A percentile compares a stretch with the other conserved stretches of the same genome.
These are phyloP conservation scores for Colletotrichum aenigma DNA, from an alignment of 2,329 filamentous ascomycete species.

Conservation along the genomic window DNA sequence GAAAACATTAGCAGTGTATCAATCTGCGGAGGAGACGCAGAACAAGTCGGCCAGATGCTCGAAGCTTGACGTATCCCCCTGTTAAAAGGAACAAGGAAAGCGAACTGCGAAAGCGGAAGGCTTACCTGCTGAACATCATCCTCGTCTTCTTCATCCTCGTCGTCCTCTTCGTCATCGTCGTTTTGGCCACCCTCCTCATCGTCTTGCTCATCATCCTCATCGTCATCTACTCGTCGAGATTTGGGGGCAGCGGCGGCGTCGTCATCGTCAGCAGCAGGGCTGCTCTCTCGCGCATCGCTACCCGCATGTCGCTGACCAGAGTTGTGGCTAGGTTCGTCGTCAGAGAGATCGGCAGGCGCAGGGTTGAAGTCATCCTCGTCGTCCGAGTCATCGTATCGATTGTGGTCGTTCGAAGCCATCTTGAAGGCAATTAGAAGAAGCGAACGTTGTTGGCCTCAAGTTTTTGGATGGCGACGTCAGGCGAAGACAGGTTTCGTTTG, in stretches of 20 bases:
- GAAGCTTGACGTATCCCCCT: not conserved
- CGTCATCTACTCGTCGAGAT: conserved; percentile 28
- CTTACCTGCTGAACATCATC: conserved; percentile 71
- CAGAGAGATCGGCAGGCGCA: conserved; percentile 73
- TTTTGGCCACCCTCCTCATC: conserved; percentile 40
- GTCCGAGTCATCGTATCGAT: conserved; percentile 66
- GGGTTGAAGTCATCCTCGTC: conserved; percentile 93
- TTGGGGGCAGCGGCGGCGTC: conserved; percentile 28
- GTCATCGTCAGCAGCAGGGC: conserved; percentile 45
- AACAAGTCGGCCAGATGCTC: not conserved
- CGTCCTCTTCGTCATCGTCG: conserved; percentile 38
- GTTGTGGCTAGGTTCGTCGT: conserved; percentile 64
- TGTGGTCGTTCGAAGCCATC: conserved; percentile 53
- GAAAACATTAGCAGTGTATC: not conserved
- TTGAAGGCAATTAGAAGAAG: conserved; percentile 21
- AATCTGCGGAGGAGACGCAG: not conserved
- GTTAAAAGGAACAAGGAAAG: not conserved
- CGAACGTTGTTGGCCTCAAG: not conserved
- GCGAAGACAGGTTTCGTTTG: not conserved
- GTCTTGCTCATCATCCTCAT: conserved; percentile 48
- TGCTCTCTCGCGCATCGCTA: conserved; percentile 50
- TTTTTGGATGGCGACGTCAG: not conserved
- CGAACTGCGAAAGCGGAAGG: not conserved
- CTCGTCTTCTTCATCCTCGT: conserved; percentile 43
- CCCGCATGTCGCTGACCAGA: conserved; percentile 38